A percentile compares a stretch with the other conserved stretches of the same genome.
Evolutionary conservation across 805 yeast genomes (phyloP).

Genomic region (Nakazawaea pomicola): DNA sequence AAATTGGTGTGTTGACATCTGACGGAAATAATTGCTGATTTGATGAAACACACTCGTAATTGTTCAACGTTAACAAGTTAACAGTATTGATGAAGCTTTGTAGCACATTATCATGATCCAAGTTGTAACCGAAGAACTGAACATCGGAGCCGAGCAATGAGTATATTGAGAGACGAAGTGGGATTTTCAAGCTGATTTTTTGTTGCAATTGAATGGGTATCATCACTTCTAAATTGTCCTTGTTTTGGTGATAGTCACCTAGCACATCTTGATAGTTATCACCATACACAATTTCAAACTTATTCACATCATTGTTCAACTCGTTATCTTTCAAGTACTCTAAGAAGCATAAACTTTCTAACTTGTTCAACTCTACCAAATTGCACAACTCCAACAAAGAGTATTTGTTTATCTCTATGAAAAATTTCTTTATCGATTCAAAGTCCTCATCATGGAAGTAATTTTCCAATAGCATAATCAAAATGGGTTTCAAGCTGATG

Average conservation of each 20-base stretch:
- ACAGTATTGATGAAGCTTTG: slow-evolving; percentile 17
- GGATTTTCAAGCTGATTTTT: slow-evolving; percentile 17
- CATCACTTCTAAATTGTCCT: slow-evolving; percentile 11
- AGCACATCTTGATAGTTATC: slow-evolving; percentile 6
- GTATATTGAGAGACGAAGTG: slow-evolving; percentile 20
- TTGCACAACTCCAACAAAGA: slow-evolving; percentile 19
- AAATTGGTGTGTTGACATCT: slow-evolving; percentile 31
- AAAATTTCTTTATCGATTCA: slow-evolving; percentile 14
- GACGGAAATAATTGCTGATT: slow-evolving; percentile 12
- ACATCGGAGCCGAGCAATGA: slow-evolving; percentile 22
- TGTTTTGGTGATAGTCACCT: slow-evolving; percentile 17
- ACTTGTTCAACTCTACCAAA: background rate
- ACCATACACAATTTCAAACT: slow-evolving; percentile 2
- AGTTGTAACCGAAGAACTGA: slow-evolving; percentile 26
- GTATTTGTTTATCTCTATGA: slow-evolving; percentile 22
- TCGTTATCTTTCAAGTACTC: slow-evolving; percentile 6
- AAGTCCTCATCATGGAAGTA: slow-evolving; percentile 24
- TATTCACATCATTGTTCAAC: background rate
- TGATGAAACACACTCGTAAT: background rate
- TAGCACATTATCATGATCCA: slow-evolving; percentile 23
- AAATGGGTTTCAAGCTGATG: slow-evolving; percentile 43
- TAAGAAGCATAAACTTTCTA: slow-evolving; percentile 4
- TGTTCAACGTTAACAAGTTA: slow-evolving; percentile 16
- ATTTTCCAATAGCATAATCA: slow-evolving; percentile 40
- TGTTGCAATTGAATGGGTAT: slow-evolving; percentile 2